Evolutionary conservation across 129 eudicot genomes (phyloP), one percentile per base, ranked within the genome.

Genomic region (Tagetes patula): DNA sequence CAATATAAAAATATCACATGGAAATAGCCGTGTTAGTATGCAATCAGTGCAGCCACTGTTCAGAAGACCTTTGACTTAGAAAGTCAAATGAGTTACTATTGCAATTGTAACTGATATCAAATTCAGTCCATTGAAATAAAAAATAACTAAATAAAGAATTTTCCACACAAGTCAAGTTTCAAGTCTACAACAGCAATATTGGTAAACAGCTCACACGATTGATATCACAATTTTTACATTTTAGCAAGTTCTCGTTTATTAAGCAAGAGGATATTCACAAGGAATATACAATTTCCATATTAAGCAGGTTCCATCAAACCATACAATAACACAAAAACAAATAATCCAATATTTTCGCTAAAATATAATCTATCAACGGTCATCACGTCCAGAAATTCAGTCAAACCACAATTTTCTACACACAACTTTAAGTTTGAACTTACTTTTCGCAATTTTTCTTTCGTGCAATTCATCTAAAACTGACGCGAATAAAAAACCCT

Each of bases 311-410:
- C 68, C 4, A 39, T 52, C 38, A 52, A 70, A 61, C 47, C 66
- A 9, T 9, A n/a, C 56, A 61, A 50, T 58, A 68, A 60, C 36
- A 13, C 8, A 47, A 70, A 61, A 64, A 75, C 68, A 77, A 53
- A 42, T 13, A 52, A 77, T 38, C 71, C 58, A 10, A 69, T 6
- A 70, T 39, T 48, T 40, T 33, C 41, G 40, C 66, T 42, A 34
- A 67, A 12, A 12, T 30, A 7, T 8, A 42, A 76, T 46, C 69
- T 67, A 43, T 66, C 49, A 45, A 33, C 47, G 14, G 55, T 70
- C 76, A 53, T 74, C 75, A 77, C 52, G 27, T 70, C 62, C 45
- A 60, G 69, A 59, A 69, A 30, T 69, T 6, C 75, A 48, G 31
- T 70, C 81, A 50, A 53, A 48, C 70, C 71, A 42, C 12, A 52